Evolutionary conservation across 805 yeast species (phyloP).

Genomic region (Candida ortonii): DNA sequence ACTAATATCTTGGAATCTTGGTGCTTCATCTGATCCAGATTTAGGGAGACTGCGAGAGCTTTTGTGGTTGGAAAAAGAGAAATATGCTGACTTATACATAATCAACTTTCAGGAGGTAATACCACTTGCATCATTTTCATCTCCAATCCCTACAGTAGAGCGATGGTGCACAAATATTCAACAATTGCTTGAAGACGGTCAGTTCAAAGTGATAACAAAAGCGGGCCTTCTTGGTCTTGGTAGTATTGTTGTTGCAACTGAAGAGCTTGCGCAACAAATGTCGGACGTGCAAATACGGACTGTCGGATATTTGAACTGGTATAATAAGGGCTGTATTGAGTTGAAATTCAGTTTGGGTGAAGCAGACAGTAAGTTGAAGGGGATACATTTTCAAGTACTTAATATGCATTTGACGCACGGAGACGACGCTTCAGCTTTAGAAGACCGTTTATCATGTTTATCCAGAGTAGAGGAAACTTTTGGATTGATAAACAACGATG

Average conservation of each 20-base stretch:
- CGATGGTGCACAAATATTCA: slow-evolving; percentile 34
- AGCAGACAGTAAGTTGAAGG: slow-evolving; percentile 34
- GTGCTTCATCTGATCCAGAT: slow-evolving; percentile 19
- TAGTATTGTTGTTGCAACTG: slow-evolving; percentile 41
- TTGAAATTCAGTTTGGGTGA: slow-evolving; percentile 42
- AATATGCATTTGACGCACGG: slow-evolving; percentile 59
- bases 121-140: slow-evolving; percentile 43
- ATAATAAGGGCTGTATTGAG: slow-evolving; percentile 59
- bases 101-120: slow-evolving; percentile 51
- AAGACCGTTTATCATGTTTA: slow-evolving; percentile 15
- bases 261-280: slow-evolving; percentile 37
- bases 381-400: slow-evolving; percentile 35
- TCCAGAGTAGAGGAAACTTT: slow-evolving; percentile 16
- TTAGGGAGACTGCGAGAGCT: slow-evolving; percentile 17
- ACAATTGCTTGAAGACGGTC: slow-evolving; percentile 21
- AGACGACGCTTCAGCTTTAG: slow-evolving; percentile 21
- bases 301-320: slow-evolving; percentile 57
- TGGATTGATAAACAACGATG: slow-evolving; percentile 13
- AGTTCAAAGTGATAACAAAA: slow-evolving; percentile 38
- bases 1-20: slow-evolving; percentile 40
- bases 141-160: slow-evolving; percentile 32
- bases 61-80: slow-evolving; percentile 7
- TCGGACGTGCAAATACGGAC: slow-evolving; percentile 38
- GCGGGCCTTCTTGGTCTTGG: slow-evolving; percentile 53
- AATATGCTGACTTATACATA: slow-evolving; percentile 36